Conservation (phyloP, 306 rosid genomes). For the Cyamopsis tetragonoloba region DNA sequence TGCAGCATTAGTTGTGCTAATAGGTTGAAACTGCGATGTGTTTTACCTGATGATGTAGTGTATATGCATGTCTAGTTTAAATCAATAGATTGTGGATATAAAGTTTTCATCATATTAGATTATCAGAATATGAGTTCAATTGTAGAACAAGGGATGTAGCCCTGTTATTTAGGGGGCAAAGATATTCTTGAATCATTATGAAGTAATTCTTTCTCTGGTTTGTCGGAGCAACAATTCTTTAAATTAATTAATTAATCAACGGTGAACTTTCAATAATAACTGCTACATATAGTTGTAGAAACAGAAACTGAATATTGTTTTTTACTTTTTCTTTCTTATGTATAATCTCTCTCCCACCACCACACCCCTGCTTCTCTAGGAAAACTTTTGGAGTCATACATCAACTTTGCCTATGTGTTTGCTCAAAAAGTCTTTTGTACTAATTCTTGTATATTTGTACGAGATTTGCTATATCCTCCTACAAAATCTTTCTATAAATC, state of each 20-base stretch:
- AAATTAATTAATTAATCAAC: neutral
- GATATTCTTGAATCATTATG: neutral
- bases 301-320: neutral
- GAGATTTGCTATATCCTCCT: no score
- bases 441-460: neutral
- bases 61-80: neutral
- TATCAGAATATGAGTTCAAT: neutral
- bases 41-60: neutral
- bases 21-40: neutral
- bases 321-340: neutral
- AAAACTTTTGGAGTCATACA: neutral
- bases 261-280: neutral
- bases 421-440: neutral
- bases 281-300: neutral
- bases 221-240: neutral
- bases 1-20: slow-evolving; percentile 6
- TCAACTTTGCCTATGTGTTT: neutral
- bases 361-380: neutral
- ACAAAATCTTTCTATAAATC: no score
- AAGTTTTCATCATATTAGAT: neutral
- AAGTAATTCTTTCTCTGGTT: slow-evolving; percentile 9
- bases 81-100: neutral
- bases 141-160: neutral
- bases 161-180: neutral
- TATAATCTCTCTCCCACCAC: neutral